Evolutionary conservation across 1,139 yeast genomes (phyloP), one percentile per base, ranked within the genome.

Genomic region (Yamadazyma atmosphaerica): DNA sequence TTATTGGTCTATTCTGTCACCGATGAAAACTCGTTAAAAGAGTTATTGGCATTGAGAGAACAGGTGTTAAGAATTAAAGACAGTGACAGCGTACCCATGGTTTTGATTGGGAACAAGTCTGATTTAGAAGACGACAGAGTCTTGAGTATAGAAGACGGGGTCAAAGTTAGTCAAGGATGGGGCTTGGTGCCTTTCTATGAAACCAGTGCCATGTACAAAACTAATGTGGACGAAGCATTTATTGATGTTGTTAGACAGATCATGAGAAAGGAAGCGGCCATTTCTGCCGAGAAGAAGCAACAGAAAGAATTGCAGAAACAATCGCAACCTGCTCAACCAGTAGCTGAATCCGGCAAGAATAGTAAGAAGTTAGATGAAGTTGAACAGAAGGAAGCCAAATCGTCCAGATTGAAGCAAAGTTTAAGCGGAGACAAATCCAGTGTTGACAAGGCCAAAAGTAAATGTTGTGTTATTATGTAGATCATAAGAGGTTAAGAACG

Each of bases 11-110:
- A 90, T 61, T 83, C 94, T 6, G 90, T 92, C 36, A 87, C 96
- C 3, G 95, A 90, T 53, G 83, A 87, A 46, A 81, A 84, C 51
- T 86, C 96, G 7, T 77, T 92, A 50, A 81, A 86, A 50, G 92
- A 90, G 55, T 73, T 90, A 50, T 68, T 84, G 54, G 86, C 89
- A 34, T 78, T 90, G 56, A 79, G 90, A 57, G 92, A 86, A 53
- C 97, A 90, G 63, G 95, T 92, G 13, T 71, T 83, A 58, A 73
- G 97, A 41, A 94, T 92, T 56, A 92, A 92, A 63, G 95, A 87
- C 50, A 77, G 83, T 16, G 76, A 72, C 18, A 74, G 73, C 46
- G 92, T 86, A 18, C 95, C 96, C 26, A 81, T 87, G 83, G 92
- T 88, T 17, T 72, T 89, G 37, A 86, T 88, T 31, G 96, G 96